phyloP scores from a whole-genome alignment of 2,329 filamentous ascomycete genomes.

The Alternaria postmessia region DNA sequence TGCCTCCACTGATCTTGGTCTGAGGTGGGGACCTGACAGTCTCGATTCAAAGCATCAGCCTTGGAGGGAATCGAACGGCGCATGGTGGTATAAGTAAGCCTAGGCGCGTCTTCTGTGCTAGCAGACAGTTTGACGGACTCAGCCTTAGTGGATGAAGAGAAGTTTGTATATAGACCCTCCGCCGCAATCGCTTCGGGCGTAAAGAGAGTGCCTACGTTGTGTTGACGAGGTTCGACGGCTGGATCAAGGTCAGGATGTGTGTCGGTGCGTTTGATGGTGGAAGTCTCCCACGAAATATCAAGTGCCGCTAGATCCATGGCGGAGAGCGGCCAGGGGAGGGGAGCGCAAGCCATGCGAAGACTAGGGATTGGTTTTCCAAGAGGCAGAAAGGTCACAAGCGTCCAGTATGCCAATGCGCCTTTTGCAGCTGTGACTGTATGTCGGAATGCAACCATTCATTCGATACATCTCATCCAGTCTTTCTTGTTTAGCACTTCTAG shows the following conservation, averaged over 20 bases:
- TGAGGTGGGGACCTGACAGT: no score
- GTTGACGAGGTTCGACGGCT: not conserved
- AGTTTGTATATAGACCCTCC: not conserved
- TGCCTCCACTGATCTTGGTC: no score
- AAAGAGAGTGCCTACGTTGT: not conserved
- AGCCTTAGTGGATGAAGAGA: not conserved
- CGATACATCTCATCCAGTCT: no score
- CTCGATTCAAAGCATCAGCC: no score
- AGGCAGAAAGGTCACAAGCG: not conserved
- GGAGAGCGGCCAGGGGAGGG: not conserved
- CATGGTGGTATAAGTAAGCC: no score
- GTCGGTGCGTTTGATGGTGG: not conserved
- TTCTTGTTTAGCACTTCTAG: no score
- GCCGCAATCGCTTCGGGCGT: not conserved
- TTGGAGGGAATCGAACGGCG: no score
- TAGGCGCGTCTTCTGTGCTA: not conserved
- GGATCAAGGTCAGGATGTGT: not conserved
- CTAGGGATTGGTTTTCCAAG: not conserved
- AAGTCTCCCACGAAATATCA: not conserved
- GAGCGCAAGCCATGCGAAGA: not conserved
- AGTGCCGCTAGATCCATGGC: not conserved
- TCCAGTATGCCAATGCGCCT: not conserved
- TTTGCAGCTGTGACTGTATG: not conserved
- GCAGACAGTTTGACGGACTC: not conserved
- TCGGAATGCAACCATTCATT: not conserved